phyloP scores from a whole-genome alignment of 2,329 filamentous ascomycete genomes.

The Plectosphaerella sp. region DNA sequence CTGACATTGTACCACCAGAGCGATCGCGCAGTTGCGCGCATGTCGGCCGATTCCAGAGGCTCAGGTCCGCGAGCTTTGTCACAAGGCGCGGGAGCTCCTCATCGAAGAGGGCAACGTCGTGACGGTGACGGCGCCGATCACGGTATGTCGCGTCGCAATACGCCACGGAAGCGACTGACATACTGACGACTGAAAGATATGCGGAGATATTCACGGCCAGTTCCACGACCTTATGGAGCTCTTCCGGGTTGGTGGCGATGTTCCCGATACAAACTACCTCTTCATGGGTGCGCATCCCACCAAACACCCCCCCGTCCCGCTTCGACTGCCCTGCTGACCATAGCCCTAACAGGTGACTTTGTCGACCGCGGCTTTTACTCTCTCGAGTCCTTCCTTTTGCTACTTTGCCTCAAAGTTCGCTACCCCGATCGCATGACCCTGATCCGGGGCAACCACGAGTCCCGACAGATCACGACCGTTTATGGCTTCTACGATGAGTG shows the following conservation, averaged over 20 bases:
- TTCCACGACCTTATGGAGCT: slow-evolving; percentile 99
- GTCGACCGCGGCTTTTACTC: slow-evolving; percentile 99
- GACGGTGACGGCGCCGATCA: slow-evolving; percentile 89
- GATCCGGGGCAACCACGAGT: slow-evolving; percentile 98
- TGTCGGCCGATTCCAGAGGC: slow-evolving; percentile 94
- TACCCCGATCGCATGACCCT: slow-evolving; percentile 98
- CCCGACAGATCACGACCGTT: slow-evolving; percentile 96
- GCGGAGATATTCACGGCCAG: slow-evolving; percentile 97
- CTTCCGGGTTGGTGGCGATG: slow-evolving; percentile 97
- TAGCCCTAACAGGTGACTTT: slow-evolving; percentile 70
- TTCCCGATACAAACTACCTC: slow-evolving; percentile 97
- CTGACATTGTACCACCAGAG: slow-evolving; percentile 47
- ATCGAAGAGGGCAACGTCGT: slow-evolving; percentile 98
- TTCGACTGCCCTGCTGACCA: slow-evolving; percentile 10
- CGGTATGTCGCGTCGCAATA: slow-evolving; percentile 46
- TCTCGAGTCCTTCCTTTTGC: slow-evolving; percentile 93
- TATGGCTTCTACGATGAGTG: slow-evolving; percentile 99
- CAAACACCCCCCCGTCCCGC: slow-evolving; percentile 4
- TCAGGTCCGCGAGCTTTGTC: slow-evolving; percentile 93
- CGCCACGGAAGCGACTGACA: not conserved
- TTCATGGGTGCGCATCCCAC: slow-evolving; percentile 76
- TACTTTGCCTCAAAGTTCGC: slow-evolving; percentile 95
- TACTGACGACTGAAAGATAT: slow-evolving; percentile 57
- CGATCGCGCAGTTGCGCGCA: slow-evolving; percentile 90
- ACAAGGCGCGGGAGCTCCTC: slow-evolving; percentile 91